Evolutionary conservation across 257 asterid species (phyloP).

Genomic region (Gynochthodes officinalis): DNA sequence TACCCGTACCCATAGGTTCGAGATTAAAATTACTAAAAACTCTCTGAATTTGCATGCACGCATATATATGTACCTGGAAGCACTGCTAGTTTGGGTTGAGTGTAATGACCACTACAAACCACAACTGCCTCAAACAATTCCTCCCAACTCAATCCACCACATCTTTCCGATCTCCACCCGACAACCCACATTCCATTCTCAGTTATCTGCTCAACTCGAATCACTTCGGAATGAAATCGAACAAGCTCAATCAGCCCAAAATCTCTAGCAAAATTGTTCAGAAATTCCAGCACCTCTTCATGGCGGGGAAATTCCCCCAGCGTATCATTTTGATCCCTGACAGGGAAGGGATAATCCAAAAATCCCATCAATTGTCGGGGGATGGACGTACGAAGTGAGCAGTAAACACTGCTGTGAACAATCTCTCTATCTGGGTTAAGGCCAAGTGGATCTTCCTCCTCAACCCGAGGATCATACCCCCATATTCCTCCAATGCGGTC

Average conservation of each 20-base stretch:
- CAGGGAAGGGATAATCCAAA: slow-evolving; percentile 12
- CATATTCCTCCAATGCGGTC: slow-evolving; percentile 22
- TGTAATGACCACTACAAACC: slow-evolving; percentile 32
- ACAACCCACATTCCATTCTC: slow-evolving; percentile 38
- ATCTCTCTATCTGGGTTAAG: slow-evolving; percentile 12
- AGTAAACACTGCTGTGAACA: slow-evolving; percentile 21
- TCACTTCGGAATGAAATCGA: slow-evolving; percentile 37
- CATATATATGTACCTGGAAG: slow-evolving; percentile 37
- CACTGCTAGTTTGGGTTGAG: slow-evolving; percentile 23
- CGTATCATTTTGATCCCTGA: background rate
- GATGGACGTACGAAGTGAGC: slow-evolving; percentile 15
- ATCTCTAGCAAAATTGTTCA: slow-evolving; percentile 41
- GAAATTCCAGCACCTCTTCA: slow-evolving; percentile 15
- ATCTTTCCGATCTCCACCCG: slow-evolving; percentile 29
- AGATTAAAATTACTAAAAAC: background rate
- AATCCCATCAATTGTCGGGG: slow-evolving; percentile 17
- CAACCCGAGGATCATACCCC: slow-evolving; percentile 11
- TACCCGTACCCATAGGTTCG: background rate
- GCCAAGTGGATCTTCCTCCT: slow-evolving; percentile 19
- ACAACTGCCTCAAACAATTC: slow-evolving; percentile 27
- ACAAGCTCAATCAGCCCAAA: slow-evolving; percentile 42
- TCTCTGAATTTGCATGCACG: too few relatives aligned
- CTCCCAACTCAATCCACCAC: background rate
- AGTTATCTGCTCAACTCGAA: slow-evolving; percentile 38
- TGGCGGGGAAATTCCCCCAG: slow-evolving; percentile 15